Percentiles rank a stretch among this genome's conserved stretches.
phyloP scores from a whole-genome alignment of 23 red algal species.

The Gracilaria domingensis region DNA sequence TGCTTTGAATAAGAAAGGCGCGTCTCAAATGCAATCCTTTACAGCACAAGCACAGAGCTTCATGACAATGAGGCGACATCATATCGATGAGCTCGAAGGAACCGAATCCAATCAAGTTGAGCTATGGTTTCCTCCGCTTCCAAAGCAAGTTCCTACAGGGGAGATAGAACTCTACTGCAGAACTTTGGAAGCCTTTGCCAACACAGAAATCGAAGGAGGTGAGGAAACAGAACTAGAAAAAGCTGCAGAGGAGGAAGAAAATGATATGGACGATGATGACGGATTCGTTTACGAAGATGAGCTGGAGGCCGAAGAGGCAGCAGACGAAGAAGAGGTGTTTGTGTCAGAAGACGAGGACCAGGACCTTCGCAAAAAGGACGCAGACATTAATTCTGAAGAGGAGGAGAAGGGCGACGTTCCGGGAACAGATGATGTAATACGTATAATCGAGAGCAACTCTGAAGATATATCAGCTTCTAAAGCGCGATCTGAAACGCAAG shows the following conservation, averaged over 20 bases:
- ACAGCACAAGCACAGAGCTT: constrained; percentile 55
- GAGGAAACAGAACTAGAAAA: constrained; percentile 58
- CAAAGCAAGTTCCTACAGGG: constrained; percentile 36
- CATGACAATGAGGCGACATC: constrained; percentile 56
- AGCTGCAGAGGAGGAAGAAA: constrained; percentile 54
- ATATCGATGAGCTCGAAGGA: constrained; percentile 44
- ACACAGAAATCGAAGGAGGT: constrained; percentile 67
- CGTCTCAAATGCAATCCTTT: constrained; percentile 48
- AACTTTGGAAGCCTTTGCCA: constrained; percentile 78
- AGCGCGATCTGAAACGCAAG: neutral
- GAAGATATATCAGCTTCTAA: neutral
- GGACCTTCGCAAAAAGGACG: neutral
- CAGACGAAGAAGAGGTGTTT: constrained; percentile 23
- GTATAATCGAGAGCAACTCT: neutral
- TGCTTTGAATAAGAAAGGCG: constrained; percentile 46
- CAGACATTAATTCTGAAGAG: constrained; percentile 18
- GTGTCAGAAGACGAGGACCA: constrained; percentile 14
- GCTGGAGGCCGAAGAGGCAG: constrained; percentile 34
- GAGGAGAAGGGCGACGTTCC: neutral
- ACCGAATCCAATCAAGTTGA: constrained; percentile 48
- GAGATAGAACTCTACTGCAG: constrained; percentile 69
- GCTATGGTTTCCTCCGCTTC: constrained; percentile 80
- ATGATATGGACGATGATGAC: constrained; percentile 32
- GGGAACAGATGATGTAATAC: neutral
- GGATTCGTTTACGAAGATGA: constrained; percentile 57